These are phyloP conservation scores for Agarophyton chilense DNA, from an alignment of 23 red algal species.

Conservation along the genomic window DNA sequence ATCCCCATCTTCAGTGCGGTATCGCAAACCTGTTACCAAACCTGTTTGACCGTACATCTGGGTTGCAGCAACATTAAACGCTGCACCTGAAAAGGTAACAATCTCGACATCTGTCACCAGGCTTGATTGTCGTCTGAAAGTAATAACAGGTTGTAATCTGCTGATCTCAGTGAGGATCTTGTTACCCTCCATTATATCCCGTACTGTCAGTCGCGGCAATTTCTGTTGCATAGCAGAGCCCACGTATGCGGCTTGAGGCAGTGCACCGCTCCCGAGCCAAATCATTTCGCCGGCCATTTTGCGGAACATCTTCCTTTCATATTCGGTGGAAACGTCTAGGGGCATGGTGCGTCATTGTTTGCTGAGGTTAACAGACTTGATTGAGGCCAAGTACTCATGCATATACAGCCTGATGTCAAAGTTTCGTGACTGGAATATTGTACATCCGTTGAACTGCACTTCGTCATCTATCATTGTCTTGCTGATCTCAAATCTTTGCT, in stretches of 20 bases:
- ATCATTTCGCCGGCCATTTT: conserved; percentile 20
- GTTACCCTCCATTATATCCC: neutral
- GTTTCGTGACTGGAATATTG: neutral
- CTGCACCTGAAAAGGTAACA: neutral
- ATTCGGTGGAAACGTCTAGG: neutral
- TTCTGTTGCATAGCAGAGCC: conserved; percentile 42
- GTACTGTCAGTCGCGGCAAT: neutral
- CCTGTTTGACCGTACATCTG: conserved; percentile 7
- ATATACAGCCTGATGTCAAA: neutral
- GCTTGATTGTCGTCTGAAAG: neutral
- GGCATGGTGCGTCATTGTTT: neutral
- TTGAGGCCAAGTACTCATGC: conserved; percentile 3
- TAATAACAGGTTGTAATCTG: neutral
- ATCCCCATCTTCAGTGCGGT: neutral
- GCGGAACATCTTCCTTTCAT: neutral
- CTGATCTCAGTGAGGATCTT: neutral
- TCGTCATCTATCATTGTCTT: conserved; percentile 9
- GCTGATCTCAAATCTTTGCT: conserved; percentile 23
- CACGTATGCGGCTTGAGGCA: conserved; percentile 40
- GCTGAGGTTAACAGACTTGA: neutral
- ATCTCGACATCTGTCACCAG: neutral
- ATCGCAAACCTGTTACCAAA: neutral
- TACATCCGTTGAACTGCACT: conserved; percentile 43
- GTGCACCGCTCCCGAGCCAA: conserved; percentile 34
- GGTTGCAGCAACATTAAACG: neutral